Base-by-base conservation (phyloP, 169 alveolate genomes). In the Haemoproteus tartakovskyi region DNA sequence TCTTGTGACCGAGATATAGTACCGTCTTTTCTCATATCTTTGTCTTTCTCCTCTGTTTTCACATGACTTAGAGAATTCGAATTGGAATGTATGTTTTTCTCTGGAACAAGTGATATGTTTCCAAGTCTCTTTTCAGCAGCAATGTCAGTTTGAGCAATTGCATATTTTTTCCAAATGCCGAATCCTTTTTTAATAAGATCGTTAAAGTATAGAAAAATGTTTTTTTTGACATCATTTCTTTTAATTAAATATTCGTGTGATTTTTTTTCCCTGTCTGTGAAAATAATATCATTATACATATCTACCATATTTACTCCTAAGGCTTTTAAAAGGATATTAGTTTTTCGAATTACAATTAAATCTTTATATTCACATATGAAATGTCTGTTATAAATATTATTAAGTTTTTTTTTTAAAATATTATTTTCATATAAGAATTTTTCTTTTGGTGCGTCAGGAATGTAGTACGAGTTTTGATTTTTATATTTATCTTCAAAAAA, bases 221-320 rank as follows among this genome's bases (percentile, higher is more conserved):
- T 60, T 38, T 48, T 54, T 37, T 60, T 24, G 14, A 9, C 24
- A 22, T 46, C 50, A 54, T 47, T 37, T 27, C 59, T 78, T 41
- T 74, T 74, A 74, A 74, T 74, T 51, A 74, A 74, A 74, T 74
- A 74, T 19, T 57, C 84, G 46, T 74, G 84, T 33, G 84, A 29
- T 38, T 74, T 74, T 48, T 74, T 43, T 27, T 74, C 84, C 29
- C 84, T 56, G 18, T 74, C 84, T 3, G 62, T 45, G 36, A 45
- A 74, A 45, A 74, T 47, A 11, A 74, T 56, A 43, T 74, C 78
- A 46, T 74, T 74, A 38, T 74, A 74, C 40, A 74, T 27, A 29
- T 74, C 84, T 19, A 56, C 54, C 84, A 74, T 74, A 33, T 74
- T 74, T 24, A 59, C 45, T 9, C 84, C 84, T 36, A 74, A 24